phyloP scores from a whole-genome alignment of 1,284 basidiomycete species.

The Sanghuangporus sanghuang region DNA sequence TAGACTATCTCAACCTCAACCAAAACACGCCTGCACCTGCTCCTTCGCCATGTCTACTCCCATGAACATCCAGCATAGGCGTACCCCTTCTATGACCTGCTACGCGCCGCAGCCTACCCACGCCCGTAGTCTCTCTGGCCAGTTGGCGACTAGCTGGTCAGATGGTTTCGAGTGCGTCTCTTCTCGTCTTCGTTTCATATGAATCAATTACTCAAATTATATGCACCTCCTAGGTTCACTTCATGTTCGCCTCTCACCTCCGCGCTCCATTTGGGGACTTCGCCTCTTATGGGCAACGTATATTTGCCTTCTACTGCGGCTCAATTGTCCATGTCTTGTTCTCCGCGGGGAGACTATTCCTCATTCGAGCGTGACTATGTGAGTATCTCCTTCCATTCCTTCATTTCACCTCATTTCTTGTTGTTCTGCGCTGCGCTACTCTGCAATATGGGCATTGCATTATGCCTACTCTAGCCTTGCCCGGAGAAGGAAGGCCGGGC shows the following conservation, averaged over 20 bases:
- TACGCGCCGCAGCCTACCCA: background rate
- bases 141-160: slow-evolving; percentile 8
- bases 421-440: background rate
- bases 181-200: background rate
- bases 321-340: slow-evolving; percentile 4
- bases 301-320: background rate
- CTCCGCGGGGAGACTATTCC: slow-evolving; percentile 11
- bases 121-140: slow-evolving; percentile 8
- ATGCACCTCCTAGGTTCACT: slow-evolving; percentile 5
- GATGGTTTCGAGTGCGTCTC: slow-evolving; percentile 12
- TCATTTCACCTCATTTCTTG: background rate
- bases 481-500: background rate
- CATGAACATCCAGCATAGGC: slow-evolving; percentile 9
- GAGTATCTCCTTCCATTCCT: background rate
- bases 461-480: background rate
- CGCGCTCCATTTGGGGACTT: slow-evolving; percentile 12
- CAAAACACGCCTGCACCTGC: background rate
- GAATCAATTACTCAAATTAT: background rate
- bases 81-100: slow-evolving; percentile 6
- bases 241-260: slow-evolving; percentile 15
- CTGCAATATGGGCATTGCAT: background rate
- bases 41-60: background rate
- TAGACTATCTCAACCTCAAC: background rate
- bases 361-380: slow-evolving; percentile 16
- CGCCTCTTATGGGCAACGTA: background rate